phyloP scores from a whole-genome alignment of 495 filamentous ascomycete genomes.

The Trichodelitschia bisporula region DNA sequence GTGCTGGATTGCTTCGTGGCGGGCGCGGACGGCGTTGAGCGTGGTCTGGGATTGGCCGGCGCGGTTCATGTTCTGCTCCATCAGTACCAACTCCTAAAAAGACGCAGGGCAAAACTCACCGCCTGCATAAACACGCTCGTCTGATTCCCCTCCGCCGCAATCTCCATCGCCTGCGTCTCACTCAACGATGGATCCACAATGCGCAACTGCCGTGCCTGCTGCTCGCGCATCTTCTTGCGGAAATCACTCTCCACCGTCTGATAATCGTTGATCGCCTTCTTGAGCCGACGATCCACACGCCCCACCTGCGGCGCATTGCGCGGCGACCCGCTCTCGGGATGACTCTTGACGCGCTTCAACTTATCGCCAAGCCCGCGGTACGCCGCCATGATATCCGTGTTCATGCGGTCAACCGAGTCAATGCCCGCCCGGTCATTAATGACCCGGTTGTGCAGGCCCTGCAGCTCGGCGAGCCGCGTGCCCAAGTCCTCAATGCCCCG shows the following conservation, averaged over 20 bases:
- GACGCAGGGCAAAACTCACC: constrained; percentile 21
- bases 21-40: constrained; percentile 49
- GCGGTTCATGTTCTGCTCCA: constrained; percentile 41
- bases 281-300: constrained; percentile 50
- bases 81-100: constrained; percentile 23
- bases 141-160: constrained; percentile 47
- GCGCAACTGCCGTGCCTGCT: constrained; percentile 68
- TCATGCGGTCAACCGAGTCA: constrained; percentile 30
- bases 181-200: constrained; percentile 74
- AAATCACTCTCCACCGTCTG: constrained; percentile 53
- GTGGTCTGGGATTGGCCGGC: constrained; percentile 56
- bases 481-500: constrained; percentile 56
- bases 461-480: constrained; percentile 38
- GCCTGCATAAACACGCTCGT: constrained; percentile 63
- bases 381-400: constrained; percentile 49
- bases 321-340: constrained; percentile 42
- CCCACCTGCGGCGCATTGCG: constrained; percentile 57
- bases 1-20: constrained; percentile 73
- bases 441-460: constrained; percentile 26
- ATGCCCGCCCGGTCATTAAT: constrained; percentile 23
- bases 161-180: constrained; percentile 61
- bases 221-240: constrained; percentile 49
- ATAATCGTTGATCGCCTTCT: constrained; percentile 54
- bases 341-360: constrained; percentile 54
- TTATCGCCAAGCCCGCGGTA: constrained; percentile 53